Evolutionary conservation across 2,329 filamentous ascomycete species (phyloP).

Genomic region (Sporothrix mexicana): DNA sequence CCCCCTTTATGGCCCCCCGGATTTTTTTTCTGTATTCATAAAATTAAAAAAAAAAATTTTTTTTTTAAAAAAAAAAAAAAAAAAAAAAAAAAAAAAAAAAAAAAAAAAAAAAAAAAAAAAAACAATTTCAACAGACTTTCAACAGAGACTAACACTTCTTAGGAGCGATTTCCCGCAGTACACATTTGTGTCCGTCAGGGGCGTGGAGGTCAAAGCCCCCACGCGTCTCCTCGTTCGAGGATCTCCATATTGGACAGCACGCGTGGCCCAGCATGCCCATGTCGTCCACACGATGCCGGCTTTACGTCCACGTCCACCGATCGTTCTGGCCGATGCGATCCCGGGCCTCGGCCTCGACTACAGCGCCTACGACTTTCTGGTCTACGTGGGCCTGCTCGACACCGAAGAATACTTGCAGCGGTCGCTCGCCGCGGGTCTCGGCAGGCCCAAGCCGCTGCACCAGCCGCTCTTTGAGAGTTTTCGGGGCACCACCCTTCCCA

Average conservation of each 20-base stretch:
- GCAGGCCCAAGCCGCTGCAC: background rate
- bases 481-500: background rate
- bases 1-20: no score
- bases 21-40: background rate
- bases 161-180: background rate
- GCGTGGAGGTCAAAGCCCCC: background rate
- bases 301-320: background rate
- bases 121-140: background rate
- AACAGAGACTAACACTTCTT: background rate
- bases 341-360: background rate
- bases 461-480: background rate
- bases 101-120: background rate
- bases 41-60: no score
- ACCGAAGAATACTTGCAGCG: background rate
- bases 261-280: background rate
- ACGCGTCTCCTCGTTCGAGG: background rate
- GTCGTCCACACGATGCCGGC: background rate
- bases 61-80: background rate
- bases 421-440: background rate
- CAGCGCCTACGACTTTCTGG: slow-evolving; percentile 5
- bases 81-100: background rate
- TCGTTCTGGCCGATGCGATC: background rate
- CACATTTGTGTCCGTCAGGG: background rate
- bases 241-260: slow-evolving; percentile 16
- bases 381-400: slow-evolving; percentile 22